phyloP scores from a whole-genome alignment of 176 grass and related monocot species.

The Phyllostachys edulis region DNA sequence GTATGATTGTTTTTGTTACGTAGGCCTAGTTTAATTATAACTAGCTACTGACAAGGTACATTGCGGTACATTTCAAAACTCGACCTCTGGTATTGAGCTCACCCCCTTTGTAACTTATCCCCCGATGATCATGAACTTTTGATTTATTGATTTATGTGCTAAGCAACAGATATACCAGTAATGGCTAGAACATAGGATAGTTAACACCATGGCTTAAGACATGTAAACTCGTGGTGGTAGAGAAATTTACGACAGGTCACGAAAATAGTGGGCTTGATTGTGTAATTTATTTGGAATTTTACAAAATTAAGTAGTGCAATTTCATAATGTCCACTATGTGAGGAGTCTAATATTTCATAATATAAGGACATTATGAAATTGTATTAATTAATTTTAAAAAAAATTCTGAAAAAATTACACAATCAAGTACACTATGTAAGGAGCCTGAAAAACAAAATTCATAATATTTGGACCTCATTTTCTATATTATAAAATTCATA shows the following conservation, averaged over 20 bases:
- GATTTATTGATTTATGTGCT: neutral
- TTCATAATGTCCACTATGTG: no score
- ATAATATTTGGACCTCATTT: no score
- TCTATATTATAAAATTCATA: no score
- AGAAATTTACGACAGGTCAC: neutral
- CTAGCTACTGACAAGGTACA: neutral
- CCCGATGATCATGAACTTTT: neutral
- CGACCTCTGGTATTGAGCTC: neutral
- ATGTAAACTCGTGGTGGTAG: neutral
- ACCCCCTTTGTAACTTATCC: neutral
- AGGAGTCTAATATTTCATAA: no score
- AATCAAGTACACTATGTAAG: no score
- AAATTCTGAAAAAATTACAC: no score
- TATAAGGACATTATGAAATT: no score
- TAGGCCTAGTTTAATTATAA: neutral
- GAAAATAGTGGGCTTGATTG: slow-evolving; percentile 15
- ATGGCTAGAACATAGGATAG: neutral
- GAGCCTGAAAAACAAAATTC: no score
- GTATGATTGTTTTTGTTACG: neutral
- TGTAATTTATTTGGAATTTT: no score
- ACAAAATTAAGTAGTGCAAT: no score
- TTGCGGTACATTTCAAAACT: neutral
- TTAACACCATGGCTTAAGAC: neutral
- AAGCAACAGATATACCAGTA: neutral
- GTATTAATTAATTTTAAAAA: no score